phyloP scores from a whole-genome alignment of 2,329 filamentous ascomycete species.

The Cordyceps militaris region DNA sequence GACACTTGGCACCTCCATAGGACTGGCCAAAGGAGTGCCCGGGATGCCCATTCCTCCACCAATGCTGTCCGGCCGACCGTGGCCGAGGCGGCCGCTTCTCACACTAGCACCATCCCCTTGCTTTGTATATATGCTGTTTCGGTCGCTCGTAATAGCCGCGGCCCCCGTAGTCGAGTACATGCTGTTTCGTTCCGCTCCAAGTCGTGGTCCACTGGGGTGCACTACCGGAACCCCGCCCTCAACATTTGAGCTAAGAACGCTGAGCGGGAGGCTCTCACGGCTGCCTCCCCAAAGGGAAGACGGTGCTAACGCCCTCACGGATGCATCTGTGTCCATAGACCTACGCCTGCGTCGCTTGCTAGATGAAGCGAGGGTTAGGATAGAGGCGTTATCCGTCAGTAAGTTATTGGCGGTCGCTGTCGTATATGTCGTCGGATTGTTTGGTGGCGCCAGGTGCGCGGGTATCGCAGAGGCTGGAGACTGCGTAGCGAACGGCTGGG shows the following conservation, averaged over 20 bases:
- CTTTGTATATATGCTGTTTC: slow-evolving; percentile 73
- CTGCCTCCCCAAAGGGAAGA: slow-evolving; percentile 77
- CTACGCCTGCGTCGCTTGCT: slow-evolving; percentile 70
- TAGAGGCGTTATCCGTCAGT: slow-evolving; percentile 77
- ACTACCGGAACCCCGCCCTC: slow-evolving; percentile 47
- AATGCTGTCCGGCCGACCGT: slow-evolving; percentile 75
- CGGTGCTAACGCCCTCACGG: slow-evolving; percentile 74
- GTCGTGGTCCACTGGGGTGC: slow-evolving; percentile 41
- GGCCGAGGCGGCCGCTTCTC: slow-evolving; percentile 68
- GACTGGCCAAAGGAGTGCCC: slow-evolving; percentile 56
- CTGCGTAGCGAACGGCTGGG: slow-evolving; percentile 56
- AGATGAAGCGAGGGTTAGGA: slow-evolving; percentile 75
- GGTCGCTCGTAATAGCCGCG: slow-evolving; percentile 62
- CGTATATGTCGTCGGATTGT: slow-evolving; percentile 63
- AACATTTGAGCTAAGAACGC: slow-evolving; percentile 66
- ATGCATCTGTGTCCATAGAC: slow-evolving; percentile 80
- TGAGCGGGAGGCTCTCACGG: slow-evolving; percentile 71
- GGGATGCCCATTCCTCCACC: slow-evolving; percentile 63
- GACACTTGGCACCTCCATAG: slow-evolving; percentile 37
- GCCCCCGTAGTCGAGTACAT: slow-evolving; percentile 73
- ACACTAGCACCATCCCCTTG: slow-evolving; percentile 68
- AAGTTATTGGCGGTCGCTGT: slow-evolving; percentile 77
- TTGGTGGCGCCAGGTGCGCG: slow-evolving; percentile 53
- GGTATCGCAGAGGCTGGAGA: slow-evolving; percentile 68
- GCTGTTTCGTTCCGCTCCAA: slow-evolving; percentile 60